Evolutionary conservation across 2,329 filamentous ascomycete species (phyloP), one percentile per base, ranked within the genome.

Genomic region (Sporothrix variecibatus): DNA sequence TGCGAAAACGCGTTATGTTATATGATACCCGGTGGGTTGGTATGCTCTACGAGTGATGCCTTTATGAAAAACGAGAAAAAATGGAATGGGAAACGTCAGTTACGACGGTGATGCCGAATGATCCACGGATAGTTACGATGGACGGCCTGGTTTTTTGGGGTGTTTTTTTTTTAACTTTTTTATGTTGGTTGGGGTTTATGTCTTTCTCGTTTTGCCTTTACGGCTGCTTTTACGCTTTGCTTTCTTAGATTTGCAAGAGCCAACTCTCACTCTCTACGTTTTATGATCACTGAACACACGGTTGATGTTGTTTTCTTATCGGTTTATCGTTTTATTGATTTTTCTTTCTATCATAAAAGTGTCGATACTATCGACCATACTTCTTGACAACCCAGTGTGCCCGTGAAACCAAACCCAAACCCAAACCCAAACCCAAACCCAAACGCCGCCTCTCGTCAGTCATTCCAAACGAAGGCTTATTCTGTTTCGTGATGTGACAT

Each of bases 321-420:
- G 20, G 34, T 46, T 31, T n/a, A n/a, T 72, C n/a, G 43, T 56
- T 73, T 34, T 70, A 46, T 62, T 68, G 46, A 38, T 31, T 34
- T 69, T 17, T 38, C 43, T 53, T 53, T 28, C 11, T 49, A 40
- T 40, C 34, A 64, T 28, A n/a, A 46, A 15, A 43, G 12, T 1
- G n/a, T 26, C 8, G 9, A 3, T 67, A 12, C 38, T 43, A n/a
- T 28, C 46, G 62, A 46, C 38, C 34, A 15, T 23, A 65, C 60
- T 38, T 34, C 60, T 12, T 26, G 60, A 43, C 60, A 43, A 11
- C 38, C 60, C 34, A 65, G 38, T 15, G 38, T 65, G 62, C 62
- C 58, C 28, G 4, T 71, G 11, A 43, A 62, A 64, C 31, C 23
- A 34, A 46, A 43, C 9, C 40, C n/a, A n/a, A 12, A 46, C 1